Evolutionary conservation across 1,139 yeast genomes (phyloP), one percentile per base, ranked within the genome.

Genomic region (Pichia sp.): DNA sequence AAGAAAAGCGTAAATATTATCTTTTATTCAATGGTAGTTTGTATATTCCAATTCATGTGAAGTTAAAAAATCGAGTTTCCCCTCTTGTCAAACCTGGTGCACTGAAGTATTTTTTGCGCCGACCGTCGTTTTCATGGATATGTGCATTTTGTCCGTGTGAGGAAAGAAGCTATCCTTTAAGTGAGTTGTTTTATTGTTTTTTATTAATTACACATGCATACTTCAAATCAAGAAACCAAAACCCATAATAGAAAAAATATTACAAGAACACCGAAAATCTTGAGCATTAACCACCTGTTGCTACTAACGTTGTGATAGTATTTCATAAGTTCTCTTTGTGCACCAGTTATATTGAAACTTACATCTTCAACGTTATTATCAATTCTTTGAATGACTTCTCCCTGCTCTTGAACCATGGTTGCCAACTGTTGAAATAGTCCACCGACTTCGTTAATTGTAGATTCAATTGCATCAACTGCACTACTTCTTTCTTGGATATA

Each of bases 331-430:
- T 92, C 97, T 51, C 97, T 73, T 64, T 94, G 98, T 0, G 99
- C 98, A 1, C 97, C 97, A 32, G 79, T 70, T 18, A 92, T 90
- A 65, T 90, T 92, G 62, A 90, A 65, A 59, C 87, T 81, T 45
- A 92, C 88, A 60, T 94, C 97, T 58, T 90, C 97, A 5, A 95
- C 95, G 63, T 92, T 90, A 49, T 84, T 89, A 67, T 94, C 98
- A 55, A 92, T 92, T 61, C 97, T 74, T 65, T 92, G 98, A 50
- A 92, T 92, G 26, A 85, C 86, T 60, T 92, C 98, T 40, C 97
- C 94, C 68, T 92, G 99, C 66, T 94, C 98, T 53, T 88, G 90
- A 13, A 92, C 97, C 97, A 92, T 90, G 2, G 95, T 85, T 3
- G 97, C 96, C 59, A 92, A 74, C 67, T 92, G 98, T 59, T 87